Evolutionary conservation across 2,329 filamentous ascomycete species (phyloP).

Genomic region (Passalora sequoiae): DNA sequence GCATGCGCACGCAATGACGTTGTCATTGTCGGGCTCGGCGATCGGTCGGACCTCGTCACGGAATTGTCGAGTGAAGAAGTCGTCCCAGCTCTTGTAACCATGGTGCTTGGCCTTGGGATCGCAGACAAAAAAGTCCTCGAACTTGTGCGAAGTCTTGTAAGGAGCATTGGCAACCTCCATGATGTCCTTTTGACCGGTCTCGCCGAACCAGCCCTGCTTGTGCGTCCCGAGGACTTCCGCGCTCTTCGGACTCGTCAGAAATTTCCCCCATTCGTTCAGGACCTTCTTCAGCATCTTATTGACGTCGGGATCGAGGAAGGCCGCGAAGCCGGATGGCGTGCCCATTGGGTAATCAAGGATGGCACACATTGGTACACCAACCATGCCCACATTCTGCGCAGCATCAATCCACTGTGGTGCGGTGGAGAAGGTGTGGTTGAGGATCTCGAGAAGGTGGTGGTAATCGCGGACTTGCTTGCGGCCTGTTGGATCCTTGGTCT

Average conservation of each 20-base stretch:
- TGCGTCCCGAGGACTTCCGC: slow-evolving; percentile 36
- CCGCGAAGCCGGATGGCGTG: slow-evolving; percentile 50
- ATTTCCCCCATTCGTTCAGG: slow-evolving; percentile 46
- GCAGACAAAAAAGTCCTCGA: slow-evolving; percentile 56
- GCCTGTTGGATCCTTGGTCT: slow-evolving; percentile 54
- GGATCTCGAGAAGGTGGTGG: slow-evolving; percentile 58
- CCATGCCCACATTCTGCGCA: slow-evolving; percentile 40
- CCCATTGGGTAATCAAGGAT: slow-evolving; percentile 58
- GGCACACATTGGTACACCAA: slow-evolving; percentile 54
- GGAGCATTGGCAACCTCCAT: slow-evolving; percentile 31
- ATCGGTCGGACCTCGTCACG: slow-evolving; percentile 55
- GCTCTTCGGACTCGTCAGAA: slow-evolving; percentile 32
- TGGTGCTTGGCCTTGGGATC: slow-evolving; percentile 51
- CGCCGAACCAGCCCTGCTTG: slow-evolving; percentile 39
- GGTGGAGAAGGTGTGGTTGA: slow-evolving; percentile 52
- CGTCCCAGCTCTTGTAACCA: slow-evolving; percentile 64
- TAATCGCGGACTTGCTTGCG: slow-evolving; percentile 61
- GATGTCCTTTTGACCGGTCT: slow-evolving; percentile 36
- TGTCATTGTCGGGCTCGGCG: slow-evolving; percentile 50
- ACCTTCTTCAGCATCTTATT: slow-evolving; percentile 51
- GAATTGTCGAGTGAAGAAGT: slow-evolving; percentile 62
- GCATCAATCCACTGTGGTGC: slow-evolving; percentile 41
- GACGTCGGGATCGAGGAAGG: slow-evolving; percentile 50
- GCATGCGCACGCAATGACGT: slow-evolving; percentile 58
- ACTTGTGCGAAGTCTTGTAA: slow-evolving; percentile 24